These are phyloP conservation scores for Metarhizium humberi DNA, from an alignment of 2,329 filamentous ascomycete species.

Conservation along the genomic window DNA sequence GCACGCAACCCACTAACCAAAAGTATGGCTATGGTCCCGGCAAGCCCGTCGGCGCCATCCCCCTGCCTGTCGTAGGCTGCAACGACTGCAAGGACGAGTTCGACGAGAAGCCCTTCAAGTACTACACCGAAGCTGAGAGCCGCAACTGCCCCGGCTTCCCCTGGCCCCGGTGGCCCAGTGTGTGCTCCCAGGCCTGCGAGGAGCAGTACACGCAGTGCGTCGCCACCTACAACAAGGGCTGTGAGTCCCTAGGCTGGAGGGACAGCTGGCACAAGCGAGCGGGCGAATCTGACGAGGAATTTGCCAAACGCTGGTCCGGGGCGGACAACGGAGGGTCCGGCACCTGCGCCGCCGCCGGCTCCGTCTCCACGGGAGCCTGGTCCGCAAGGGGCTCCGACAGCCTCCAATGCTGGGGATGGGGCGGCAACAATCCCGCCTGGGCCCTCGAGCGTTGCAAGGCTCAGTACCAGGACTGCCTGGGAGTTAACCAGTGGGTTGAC, in stretches of 20 bases:
- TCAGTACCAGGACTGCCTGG: conserved; percentile 40
- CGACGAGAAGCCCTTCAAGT: conserved; percentile 37
- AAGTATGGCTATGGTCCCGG: conserved; percentile 59
- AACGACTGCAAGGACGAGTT: conserved; percentile 39
- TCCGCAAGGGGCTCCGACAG: conserved; percentile 5
- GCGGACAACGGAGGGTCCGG: neutral
- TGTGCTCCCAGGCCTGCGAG: conserved; percentile 44
- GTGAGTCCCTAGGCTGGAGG: conserved; percentile 24
- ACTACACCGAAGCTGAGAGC: conserved; percentile 36
- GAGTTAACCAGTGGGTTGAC: conserved; percentile 29
- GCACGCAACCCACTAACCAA: conserved; percentile 43
- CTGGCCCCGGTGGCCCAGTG: conserved; percentile 25
- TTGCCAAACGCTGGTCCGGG: conserved; percentile 14
- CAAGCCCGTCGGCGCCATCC: conserved; percentile 42
- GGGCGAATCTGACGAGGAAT: conserved; percentile 13
- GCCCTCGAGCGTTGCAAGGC: conserved; percentile 33
- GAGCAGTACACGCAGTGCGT: conserved; percentile 40
- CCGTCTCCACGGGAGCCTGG: conserved; percentile 7
- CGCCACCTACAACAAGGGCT: conserved; percentile 39
- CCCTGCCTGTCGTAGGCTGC: conserved; percentile 43
- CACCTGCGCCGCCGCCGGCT: conserved; percentile 4
- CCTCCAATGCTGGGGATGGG: conserved; percentile 14
- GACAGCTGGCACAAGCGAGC: conserved; percentile 16
- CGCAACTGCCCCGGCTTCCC: conserved; percentile 34
- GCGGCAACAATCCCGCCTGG: conserved; percentile 22